Evolutionary conservation across 805 yeast genomes (phyloP).

Genomic region (Ogataea glucozyma): DNA sequence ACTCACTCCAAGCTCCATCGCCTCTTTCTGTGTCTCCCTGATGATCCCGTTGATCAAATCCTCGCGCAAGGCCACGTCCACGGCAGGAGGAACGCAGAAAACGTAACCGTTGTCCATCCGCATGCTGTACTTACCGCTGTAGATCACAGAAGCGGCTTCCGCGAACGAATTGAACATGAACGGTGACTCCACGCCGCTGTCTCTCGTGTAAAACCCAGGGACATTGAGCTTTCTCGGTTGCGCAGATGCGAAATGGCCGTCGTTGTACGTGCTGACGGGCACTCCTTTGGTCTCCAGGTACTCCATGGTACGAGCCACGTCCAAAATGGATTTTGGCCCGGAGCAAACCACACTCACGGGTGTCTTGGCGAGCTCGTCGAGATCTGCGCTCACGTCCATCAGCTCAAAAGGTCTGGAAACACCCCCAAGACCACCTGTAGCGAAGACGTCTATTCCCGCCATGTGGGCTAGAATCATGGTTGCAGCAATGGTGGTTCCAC

Average conservation of each 20-base stretch:
- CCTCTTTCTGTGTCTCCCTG: conserved; percentile 56
- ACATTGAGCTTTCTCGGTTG: conserved; percentile 48
- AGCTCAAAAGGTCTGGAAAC: conserved; percentile 77
- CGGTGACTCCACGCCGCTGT: conserved; percentile 74
- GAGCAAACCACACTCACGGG: conserved; percentile 90
- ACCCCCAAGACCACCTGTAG: conserved; percentile 94
- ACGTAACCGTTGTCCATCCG: conserved; percentile 65
- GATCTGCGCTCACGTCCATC: conserved; percentile 84
- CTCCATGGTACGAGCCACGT: conserved; percentile 78
- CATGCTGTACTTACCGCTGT: conserved; percentile 47
- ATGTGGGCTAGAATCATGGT: conserved; percentile 78
- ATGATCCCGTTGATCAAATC: conserved; percentile 56
- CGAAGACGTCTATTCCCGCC: conserved; percentile 83
- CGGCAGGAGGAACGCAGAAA: conserved; percentile 83
- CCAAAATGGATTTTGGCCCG: conserved; percentile 86
- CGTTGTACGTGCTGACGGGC: conserved; percentile 62
- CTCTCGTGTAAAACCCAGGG: conserved; percentile 82
- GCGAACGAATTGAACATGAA: conserved; percentile 52
- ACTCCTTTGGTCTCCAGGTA: conserved; percentile 91
- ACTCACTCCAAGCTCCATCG: conserved; percentile 48
- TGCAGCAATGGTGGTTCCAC: conserved; percentile 89
- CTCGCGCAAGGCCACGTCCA: conserved; percentile 55
- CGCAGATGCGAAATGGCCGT: conserved; percentile 19
- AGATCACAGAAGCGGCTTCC: conserved; percentile 65
- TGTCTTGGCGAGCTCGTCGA: conserved; percentile 80